Evolutionary conservation across 352 stramenopile species (phyloP).

Genomic region (Peronosclerospora sorghi): DNA sequence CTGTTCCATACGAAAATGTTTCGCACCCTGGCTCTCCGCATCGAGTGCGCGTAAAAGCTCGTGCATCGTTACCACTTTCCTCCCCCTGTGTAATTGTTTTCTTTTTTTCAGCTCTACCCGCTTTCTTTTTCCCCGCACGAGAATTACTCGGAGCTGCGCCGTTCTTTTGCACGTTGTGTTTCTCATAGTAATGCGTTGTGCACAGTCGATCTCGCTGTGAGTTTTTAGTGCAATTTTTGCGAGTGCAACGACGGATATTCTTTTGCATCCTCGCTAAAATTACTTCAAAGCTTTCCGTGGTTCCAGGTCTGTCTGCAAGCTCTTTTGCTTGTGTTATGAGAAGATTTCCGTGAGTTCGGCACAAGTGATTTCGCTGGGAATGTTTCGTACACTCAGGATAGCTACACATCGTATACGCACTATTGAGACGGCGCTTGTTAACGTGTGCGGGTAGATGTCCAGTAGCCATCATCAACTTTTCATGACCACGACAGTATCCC

Average conservation of each 20-base stretch:
- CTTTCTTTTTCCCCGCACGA: background rate
- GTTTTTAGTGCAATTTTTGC: slow-evolving; percentile 77
- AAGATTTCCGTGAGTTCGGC: slow-evolving; percentile 75
- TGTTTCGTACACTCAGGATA: slow-evolving; percentile 76
- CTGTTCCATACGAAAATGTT: slow-evolving; percentile 33
- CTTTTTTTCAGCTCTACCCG: slow-evolving; percentile 2
- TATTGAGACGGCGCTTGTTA: slow-evolving; percentile 81
- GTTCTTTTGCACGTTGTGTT: slow-evolving; percentile 37
- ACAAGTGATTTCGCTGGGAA: slow-evolving; percentile 77
- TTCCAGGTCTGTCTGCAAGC: slow-evolving; percentile 29
- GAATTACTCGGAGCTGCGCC: background rate
- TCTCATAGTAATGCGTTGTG: slow-evolving; percentile 75
- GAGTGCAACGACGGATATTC: slow-evolving; percentile 65
- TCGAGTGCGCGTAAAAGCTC: slow-evolving; percentile 19
- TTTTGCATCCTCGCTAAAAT: slow-evolving; percentile 59
- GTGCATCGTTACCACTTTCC: slow-evolving; percentile 12
- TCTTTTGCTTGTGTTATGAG: slow-evolving; percentile 69
- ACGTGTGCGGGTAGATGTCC: slow-evolving; percentile 57
- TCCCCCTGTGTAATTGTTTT: background rate
- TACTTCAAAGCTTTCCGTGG: slow-evolving; percentile 55
- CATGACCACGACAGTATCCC: slow-evolving; percentile 75
- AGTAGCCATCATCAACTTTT: slow-evolving; percentile 81
- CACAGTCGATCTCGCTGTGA: slow-evolving; percentile 77
- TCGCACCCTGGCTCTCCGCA: slow-evolving; percentile 26
- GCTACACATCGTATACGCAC: slow-evolving; percentile 84